Conservation (phyloP, 1,139 yeast species). For the Tardiomyces digboiensis region DNA sequence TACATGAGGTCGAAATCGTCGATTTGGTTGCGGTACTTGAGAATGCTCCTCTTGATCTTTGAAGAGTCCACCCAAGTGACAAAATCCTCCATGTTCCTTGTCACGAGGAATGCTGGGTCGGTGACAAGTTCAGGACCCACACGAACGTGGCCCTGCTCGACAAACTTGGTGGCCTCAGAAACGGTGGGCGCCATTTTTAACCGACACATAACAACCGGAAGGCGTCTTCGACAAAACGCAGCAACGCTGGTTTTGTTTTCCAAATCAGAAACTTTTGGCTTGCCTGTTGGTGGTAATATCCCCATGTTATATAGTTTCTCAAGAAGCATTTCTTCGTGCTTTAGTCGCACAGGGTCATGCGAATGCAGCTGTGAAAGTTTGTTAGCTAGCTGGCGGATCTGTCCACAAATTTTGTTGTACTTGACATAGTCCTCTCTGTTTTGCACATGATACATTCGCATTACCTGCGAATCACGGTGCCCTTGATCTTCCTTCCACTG, state of each 20-base stretch:
- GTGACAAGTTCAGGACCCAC: slow-evolving; percentile 95
- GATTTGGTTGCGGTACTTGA: slow-evolving; percentile 68
- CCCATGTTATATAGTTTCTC: slow-evolving; percentile 91
- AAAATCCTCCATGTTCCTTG: slow-evolving; percentile 86
- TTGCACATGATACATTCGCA: slow-evolving; percentile 87
- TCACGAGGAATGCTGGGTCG: slow-evolving; percentile 91
- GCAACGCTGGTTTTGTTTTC: slow-evolving; percentile 90
- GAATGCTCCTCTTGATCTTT: slow-evolving; percentile 83
- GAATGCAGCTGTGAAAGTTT: slow-evolving; percentile 78
- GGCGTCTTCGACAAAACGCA: slow-evolving; percentile 83
- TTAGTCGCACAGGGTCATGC: slow-evolving; percentile 72
- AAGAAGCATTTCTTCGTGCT: slow-evolving; percentile 77
- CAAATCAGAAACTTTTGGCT: slow-evolving; percentile 84
- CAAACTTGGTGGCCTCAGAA: slow-evolving; percentile 79
- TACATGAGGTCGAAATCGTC: slow-evolving; percentile 31
- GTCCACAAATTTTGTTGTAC: slow-evolving; percentile 88
- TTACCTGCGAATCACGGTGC: slow-evolving; percentile 87
- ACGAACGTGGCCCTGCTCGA: slow-evolving; percentile 96
- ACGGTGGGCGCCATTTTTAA: slow-evolving; percentile 90
- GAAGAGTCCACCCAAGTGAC: slow-evolving; percentile 95
- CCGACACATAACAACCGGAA: slow-evolving; percentile 94
- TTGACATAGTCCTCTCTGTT: slow-evolving; percentile 94
- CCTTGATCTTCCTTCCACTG: slow-evolving; percentile 92
- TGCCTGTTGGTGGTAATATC: slow-evolving; percentile 38
- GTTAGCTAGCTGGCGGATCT: slow-evolving; percentile 77